A percentile compares a stretch with the other conserved stretches of the same genome.
These are phyloP conservation scores for Debaryomyces prosopidis DNA, from an alignment of 805 yeast genomes.

Conservation along the genomic window DNA sequence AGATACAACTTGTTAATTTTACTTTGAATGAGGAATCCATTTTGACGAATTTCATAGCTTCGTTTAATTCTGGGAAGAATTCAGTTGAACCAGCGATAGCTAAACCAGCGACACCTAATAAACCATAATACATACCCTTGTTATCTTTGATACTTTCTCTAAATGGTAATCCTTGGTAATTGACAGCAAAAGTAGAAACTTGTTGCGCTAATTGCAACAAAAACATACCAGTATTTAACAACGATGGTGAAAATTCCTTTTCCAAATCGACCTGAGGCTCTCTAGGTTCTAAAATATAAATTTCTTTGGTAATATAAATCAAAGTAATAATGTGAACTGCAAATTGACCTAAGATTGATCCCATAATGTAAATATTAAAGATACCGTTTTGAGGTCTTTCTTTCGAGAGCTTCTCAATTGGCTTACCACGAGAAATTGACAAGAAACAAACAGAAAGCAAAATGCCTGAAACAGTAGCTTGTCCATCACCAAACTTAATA, in stretches of 20 bases:
- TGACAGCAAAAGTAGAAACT: slow-evolving; percentile 95
- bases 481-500: slow-evolving; percentile 96
- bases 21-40: slow-evolving; percentile 74
- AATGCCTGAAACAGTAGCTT: slow-evolving; percentile 95
- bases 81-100: slow-evolving; percentile 93
- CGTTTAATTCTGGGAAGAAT: slow-evolving; percentile 90
- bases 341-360: slow-evolving; percentile 94
- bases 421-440: slow-evolving; percentile 91
- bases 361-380: slow-evolving; percentile 94
- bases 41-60: slow-evolving; percentile 87
- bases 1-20: slow-evolving; percentile 70
- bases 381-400: slow-evolving; percentile 98
- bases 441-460: slow-evolving; percentile 91
- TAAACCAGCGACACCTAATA: slow-evolving; percentile 84
- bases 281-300: slow-evolving; percentile 88
- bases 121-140: slow-evolving; percentile 95
- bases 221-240: slow-evolving; percentile 94
- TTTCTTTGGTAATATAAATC: slow-evolving; percentile 79
- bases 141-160: slow-evolving; percentile 87
- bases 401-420: slow-evolving; percentile 83
- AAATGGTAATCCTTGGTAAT: slow-evolving; percentile 96
- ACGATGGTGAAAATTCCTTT: slow-evolving; percentile 82
- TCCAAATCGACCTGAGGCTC: slow-evolving; percentile 88
- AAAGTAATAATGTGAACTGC: slow-evolving; percentile 85
- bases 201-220: slow-evolving; percentile 93